phyloP scores from a whole-genome alignment of 129 eudicot genomes.

The Chrysanthemum seticuspe region DNA sequence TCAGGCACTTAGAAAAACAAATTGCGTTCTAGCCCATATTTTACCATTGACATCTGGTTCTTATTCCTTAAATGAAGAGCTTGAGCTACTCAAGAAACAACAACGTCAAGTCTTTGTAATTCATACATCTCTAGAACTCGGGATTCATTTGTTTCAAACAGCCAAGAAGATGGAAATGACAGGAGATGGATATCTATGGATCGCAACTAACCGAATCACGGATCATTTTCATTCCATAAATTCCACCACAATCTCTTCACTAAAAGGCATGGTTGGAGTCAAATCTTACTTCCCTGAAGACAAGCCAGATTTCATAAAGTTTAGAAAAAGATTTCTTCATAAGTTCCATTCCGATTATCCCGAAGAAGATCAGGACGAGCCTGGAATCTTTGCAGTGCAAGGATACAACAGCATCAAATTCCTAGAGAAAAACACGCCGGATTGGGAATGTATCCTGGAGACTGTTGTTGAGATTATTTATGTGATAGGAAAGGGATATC shows the following conservation, averaged over 20 bases:
- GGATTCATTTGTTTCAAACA: conserved; percentile 26
- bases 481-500: conserved; percentile 45
- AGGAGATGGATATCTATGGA: conserved; percentile 57
- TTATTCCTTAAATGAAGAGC: conserved; percentile 23
- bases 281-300: conserved; percentile 35
- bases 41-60: conserved; percentile 33
- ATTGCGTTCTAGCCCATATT: conserved; percentile 19
- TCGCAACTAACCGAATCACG: conserved; percentile 34
- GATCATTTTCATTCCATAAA: conserved; percentile 37
- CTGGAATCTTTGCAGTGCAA: conserved; percentile 41
- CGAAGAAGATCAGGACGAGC: conserved; percentile 37
- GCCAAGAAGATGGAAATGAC: conserved; percentile 51
- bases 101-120: conserved; percentile 44
- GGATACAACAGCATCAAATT: conserved; percentile 36
- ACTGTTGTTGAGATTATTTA: conserved; percentile 34
- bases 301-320: conserved; percentile 18
- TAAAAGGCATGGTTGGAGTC: conserved; percentile 67
- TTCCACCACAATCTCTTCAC: conserved; percentile 24
- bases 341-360: conserved; percentile 32
- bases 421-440: conserved; percentile 13
- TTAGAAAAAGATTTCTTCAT: conserved; percentile 30
- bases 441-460: neutral
- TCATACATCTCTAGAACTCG: too few species aligned
- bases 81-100: conserved; percentile 30
- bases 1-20: conserved; percentile 26